A percentile compares a stretch with the other conserved stretches of the same genome.
Evolutionary conservation across 805 yeast genomes (phyloP).

Genomic region (Candida ponderosae): DNA sequence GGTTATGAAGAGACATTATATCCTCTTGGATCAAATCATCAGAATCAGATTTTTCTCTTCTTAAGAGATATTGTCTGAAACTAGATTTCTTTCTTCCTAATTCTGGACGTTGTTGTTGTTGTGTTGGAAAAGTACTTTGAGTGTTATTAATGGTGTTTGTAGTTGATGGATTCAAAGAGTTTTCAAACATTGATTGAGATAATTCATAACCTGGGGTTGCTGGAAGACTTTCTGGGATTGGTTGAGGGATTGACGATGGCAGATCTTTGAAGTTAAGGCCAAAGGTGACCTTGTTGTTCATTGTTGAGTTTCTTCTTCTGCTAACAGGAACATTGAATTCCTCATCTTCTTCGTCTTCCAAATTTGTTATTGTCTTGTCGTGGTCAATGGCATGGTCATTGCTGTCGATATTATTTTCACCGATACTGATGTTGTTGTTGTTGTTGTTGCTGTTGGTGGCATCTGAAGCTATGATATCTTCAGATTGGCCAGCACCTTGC

Average conservation of each 20-base stretch:
- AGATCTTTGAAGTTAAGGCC: conserved; percentile 8
- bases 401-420: too few relatives aligned
- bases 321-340: background rate
- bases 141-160: background rate
- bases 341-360: too few relatives aligned
- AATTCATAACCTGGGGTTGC: conserved; percentile 32
- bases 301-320: conserved; percentile 8
- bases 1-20: conserved; percentile 32
- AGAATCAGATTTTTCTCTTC: background rate
- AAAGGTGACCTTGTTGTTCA: background rate
- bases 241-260: conserved; percentile 21
- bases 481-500: too few relatives aligned
- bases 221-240: conserved; percentile 33
- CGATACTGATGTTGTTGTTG: too few relatives aligned
- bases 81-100: background rate
- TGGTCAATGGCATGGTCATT: too few relatives aligned
- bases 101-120: conserved; percentile 7
- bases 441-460: too few relatives aligned
- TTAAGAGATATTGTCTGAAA: background rate
- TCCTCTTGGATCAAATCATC: conserved; percentile 4
- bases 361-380: too few relatives aligned
- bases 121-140: too few relatives aligned
- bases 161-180: background rate
- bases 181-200: conserved; percentile 8
- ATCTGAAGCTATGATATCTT: too few relatives aligned